Evolutionary conservation across 495 filamentous ascomycete species (phyloP), one percentile per base, ranked within the genome.

Genomic region (Penicillium macrosclerotiorum): DNA sequence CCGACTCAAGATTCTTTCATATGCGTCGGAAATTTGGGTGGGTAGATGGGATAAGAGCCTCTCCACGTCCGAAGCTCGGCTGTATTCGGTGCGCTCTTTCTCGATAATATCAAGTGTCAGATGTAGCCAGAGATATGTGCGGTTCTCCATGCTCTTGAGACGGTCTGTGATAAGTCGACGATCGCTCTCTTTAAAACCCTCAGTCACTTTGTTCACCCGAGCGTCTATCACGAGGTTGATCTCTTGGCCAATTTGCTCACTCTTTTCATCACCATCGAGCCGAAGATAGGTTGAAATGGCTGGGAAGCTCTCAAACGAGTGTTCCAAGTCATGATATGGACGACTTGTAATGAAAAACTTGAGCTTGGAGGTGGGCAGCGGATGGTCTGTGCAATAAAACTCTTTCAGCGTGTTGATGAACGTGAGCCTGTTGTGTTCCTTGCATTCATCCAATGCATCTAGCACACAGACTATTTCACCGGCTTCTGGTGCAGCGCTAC

Each of bases 271-370:
- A 20, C 55, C 73, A 16, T 44, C 54, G 14, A 79, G 49, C 23
- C 64, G 67, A 25, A 77, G 60, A 3, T 47, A 42, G 0, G 69
- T 62, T 1, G 57, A 37, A 2, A 51, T 42, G 1, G 24, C 29
- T 0, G 50, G 40, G 8, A 51, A 20, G 4, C 59, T 9, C 1
- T 42, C 54, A 33, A 78, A 74, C 1, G 36, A 41, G 0, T 40
- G 37, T 30, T 60, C 48, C 18, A 80, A 75, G 11, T 62, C 14
- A 3, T 24, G 13, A 39, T 72, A 75, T 0, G 72, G 76, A 0
- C 77, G 69, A 49, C 74, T 73, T 0, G 75, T 80, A 1, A 77
- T 36, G 14, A 79, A 54, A 37, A 77, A 72, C 49, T 75, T 76
- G 4, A 77, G 18, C 1, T 30, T 33, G 25, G 24, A 14, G 14